Percentiles rank a stretch among this genome's conserved stretches.
These are phyloP conservation scores for Escovopsis sp. DNA, from an alignment of 2,329 filamentous ascomycete species.

Conservation along the genomic window DNA sequence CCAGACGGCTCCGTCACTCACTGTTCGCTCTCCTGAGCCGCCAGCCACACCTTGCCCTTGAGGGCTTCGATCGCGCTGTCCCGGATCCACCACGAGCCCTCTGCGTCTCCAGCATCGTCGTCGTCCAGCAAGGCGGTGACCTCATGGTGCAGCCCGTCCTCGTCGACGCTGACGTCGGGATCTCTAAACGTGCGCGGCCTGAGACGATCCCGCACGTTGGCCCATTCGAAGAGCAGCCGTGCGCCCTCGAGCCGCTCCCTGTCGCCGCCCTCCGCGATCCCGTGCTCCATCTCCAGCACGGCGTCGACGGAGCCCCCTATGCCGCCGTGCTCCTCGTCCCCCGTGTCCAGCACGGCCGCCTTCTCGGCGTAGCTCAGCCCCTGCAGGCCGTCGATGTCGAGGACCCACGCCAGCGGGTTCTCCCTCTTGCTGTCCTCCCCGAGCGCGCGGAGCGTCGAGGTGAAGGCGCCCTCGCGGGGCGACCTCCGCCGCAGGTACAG, in stretches of 20 bases:
- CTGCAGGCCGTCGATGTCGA: conserved; percentile 42
- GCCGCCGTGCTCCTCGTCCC: conserved; percentile 32
- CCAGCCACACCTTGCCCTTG: conserved; percentile 40
- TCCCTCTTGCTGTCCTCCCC: conserved; percentile 27
- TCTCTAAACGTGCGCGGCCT: conserved; percentile 4
- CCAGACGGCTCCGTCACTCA: conserved; percentile 1
- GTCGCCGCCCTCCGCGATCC: conserved; percentile 27
- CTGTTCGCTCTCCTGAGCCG: conserved; percentile 20
- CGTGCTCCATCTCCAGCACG: conserved; percentile 47
- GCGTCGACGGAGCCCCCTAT: conserved; percentile 50
- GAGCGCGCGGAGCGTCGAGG: conserved; percentile 58
- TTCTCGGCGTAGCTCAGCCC: conserved; percentile 51
- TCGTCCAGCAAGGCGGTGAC: conserved; percentile 8
- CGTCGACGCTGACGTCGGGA: conserved; percentile 15
- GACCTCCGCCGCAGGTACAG: conserved; percentile 60
- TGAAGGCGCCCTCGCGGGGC: conserved; percentile 53
- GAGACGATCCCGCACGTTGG: conserved; percentile 27
- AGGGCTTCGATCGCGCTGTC: conserved; percentile 40
- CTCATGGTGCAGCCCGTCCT: conserved; percentile 12
- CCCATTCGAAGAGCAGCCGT: conserved; percentile 42
- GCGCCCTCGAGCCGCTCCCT: conserved; percentile 31
- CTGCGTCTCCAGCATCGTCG: conserved; percentile 9
- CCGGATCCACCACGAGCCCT: conserved; percentile 37
- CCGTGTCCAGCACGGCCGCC: conserved; percentile 41
- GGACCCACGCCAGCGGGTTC: conserved; percentile 58